Evolutionary conservation across 2,329 filamentous ascomycete genomes (phyloP), one percentile per base, ranked within the genome.

Genomic region (Zymoseptoria brevis): DNA sequence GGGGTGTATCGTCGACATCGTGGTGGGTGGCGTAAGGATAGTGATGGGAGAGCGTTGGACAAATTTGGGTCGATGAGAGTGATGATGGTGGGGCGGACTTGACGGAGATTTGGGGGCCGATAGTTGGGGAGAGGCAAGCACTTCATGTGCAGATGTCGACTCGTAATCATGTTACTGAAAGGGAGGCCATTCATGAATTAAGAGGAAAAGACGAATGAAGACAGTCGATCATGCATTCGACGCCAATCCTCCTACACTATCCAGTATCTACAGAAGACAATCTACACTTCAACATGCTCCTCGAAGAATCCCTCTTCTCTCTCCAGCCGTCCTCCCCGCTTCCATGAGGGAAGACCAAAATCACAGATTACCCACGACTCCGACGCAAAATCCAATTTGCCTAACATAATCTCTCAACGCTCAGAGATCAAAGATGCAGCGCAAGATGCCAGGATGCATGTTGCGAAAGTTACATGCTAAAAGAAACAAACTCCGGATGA

Each of bases 1-100:
- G 16, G 73, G 72, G 8, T 70, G 69, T 56, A 82, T 70, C n/a
- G 63, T 51, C 26, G 64, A 62, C 63, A 67, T 66, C 9, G 54
- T 58, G 24, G 21, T 59, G 54, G 54, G 19, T 45, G 53, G 7
- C 26, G 53, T n/a, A 53, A 56, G 16, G 35, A 7, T 5, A 45
- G 7, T 45, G 5, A 16, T 45, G 2, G 35, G 16, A 45, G 35
- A 7, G 35, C 2, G 16, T 13, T n/a, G 16, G 35, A 16, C 13
- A 7, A 45, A n/a, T 16, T 45, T 45, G 13, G 35, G 35, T 41
- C 35, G 5, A 45, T 16, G 35, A 45, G 13, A 6, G 5, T n/a
- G 13, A 45, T 45, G 35, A 45, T n/a, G 35, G 35, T 45, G 35
- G 35, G 35, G 35, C 35, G 5, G 13, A 45, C 6, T 45, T 11